Conservation (phyloP, 805 yeast species). For the Candida palmyrensis region DNA sequence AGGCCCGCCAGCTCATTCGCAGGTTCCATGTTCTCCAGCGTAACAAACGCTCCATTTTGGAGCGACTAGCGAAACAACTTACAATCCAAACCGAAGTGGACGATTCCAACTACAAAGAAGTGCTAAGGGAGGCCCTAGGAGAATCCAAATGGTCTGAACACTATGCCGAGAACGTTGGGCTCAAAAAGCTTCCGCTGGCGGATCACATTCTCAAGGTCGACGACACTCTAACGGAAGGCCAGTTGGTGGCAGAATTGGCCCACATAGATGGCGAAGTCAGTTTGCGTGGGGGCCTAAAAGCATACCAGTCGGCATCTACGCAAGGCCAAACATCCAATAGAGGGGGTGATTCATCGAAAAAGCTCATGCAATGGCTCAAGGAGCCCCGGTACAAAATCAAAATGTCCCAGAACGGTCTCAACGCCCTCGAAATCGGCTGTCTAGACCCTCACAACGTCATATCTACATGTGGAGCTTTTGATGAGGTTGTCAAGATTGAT, state of each 20-base stretch:
- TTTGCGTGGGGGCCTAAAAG: slow-evolving; percentile 68
- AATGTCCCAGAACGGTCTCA: slow-evolving; percentile 8
- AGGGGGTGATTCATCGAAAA: slow-evolving; percentile 91
- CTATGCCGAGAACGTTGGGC: not conserved
- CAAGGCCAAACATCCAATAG: slow-evolving; percentile 73
- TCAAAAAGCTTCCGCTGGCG: slow-evolving; percentile 1
- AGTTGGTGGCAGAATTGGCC: slow-evolving; percentile 34
- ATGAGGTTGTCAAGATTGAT: slow-evolving; percentile 61
- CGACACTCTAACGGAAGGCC: slow-evolving; percentile 7
- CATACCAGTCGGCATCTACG: slow-evolving; percentile 81
- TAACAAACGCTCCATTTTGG: slow-evolving; percentile 39
- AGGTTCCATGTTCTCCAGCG: slow-evolving; percentile 70
- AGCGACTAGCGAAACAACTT: slow-evolving; percentile 16
- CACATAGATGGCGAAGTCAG: slow-evolving; percentile 58
- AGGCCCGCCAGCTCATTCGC: slow-evolving; percentile 72
- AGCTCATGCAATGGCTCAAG: slow-evolving; percentile 68
- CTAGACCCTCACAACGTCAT: slow-evolving; percentile 64
- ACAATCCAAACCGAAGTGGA: not conserved
- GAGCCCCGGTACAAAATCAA: slow-evolving; percentile 14
- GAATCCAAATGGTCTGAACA: not conserved
- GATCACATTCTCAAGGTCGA: slow-evolving; percentile 15
- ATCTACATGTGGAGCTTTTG: slow-evolving; percentile 52
- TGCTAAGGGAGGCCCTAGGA: not conserved
- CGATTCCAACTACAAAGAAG: slow-evolving; percentile 15
- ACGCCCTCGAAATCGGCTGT: slow-evolving; percentile 81